A percentile compares a stretch with the other conserved stretches of the same genome.
phyloP scores from a whole-genome alignment of 2,329 filamentous ascomycete genomes.

The Coniella vitis region DNA sequence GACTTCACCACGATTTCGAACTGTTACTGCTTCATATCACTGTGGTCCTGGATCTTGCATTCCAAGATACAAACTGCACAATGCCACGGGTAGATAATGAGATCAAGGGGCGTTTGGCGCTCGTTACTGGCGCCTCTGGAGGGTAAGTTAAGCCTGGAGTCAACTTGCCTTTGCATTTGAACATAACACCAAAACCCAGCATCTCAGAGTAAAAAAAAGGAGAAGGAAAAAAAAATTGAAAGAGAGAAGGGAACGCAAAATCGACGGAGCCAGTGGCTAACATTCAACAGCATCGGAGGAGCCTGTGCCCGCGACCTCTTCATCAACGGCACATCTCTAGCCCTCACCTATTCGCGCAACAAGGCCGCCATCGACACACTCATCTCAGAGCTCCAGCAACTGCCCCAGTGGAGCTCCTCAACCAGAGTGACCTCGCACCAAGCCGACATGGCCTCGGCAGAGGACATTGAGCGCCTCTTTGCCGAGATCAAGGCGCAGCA shows the following conservation, averaged over 20 bases:
- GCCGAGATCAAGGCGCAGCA: conserved; percentile 46
- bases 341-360: conserved; percentile 52
- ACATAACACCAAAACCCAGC: too few relatives aligned
- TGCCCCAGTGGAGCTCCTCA: conserved; percentile 24
- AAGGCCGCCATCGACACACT: conserved; percentile 38
- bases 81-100: conserved; percentile 31
- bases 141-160: conserved; percentile 37
- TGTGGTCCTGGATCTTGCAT: too few relatives aligned
- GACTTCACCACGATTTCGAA: too few relatives aligned
- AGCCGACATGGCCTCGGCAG: conserved; percentile 49
- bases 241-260: too few relatives aligned
- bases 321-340: conserved; percentile 43
- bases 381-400: conserved; percentile 31
- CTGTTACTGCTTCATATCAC: too few relatives aligned
- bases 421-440: conserved; percentile 44
- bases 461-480: conserved; percentile 48
- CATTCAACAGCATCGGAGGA: conserved; percentile 46
- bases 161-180: too few relatives aligned
- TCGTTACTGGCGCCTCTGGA: conserved; percentile 55
- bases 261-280: too few relatives aligned
- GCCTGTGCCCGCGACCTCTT: conserved; percentile 52
- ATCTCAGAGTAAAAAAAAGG: too few relatives aligned
- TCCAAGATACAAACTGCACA: too few relatives aligned
- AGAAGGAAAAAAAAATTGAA: too few relatives aligned
- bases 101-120: conserved; percentile 45